These are phyloP conservation scores for Blastobotrys indianensis DNA, from an alignment of 1,139 yeast species.

Conservation along the genomic window DNA sequence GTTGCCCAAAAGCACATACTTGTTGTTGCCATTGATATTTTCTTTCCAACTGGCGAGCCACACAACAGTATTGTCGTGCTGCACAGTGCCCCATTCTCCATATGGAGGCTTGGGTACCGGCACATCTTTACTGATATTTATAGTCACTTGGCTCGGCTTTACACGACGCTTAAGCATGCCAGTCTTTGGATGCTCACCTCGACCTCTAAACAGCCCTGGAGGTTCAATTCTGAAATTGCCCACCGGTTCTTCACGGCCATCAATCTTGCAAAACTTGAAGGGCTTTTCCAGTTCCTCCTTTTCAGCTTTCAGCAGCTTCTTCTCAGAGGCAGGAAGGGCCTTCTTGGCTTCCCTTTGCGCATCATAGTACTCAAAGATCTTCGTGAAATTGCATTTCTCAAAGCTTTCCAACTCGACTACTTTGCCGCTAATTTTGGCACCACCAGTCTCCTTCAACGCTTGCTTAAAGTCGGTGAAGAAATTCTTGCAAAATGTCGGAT, in stretches of 20 bases:
- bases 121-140: conserved; percentile 71
- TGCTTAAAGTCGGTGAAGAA: conserved; percentile 72
- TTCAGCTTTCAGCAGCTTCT: conserved; percentile 64
- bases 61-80: conserved; percentile 83
- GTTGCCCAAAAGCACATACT: conserved; percentile 88
- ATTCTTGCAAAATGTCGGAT: conserved; percentile 79
- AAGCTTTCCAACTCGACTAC: conserved; percentile 52
- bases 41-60: conserved; percentile 99
- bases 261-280: conserved; percentile 69
- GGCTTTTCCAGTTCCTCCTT: conserved; percentile 75
- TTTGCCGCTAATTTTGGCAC: conserved; percentile 39
- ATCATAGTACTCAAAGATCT: conserved; percentile 71
- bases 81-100: conserved; percentile 85
- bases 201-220: conserved; percentile 91
- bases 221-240: conserved; percentile 95
- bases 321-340: conserved; percentile 59
- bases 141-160: conserved; percentile 78
- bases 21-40: conserved; percentile 74
- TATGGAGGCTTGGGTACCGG: conserved; percentile 75
- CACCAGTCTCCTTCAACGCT: conserved; percentile 66
- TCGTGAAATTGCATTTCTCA: conserved; percentile 67
- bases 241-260: conserved; percentile 86
- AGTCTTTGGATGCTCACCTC: conserved; percentile 96
- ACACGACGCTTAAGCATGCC: conserved; percentile 73
- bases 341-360: conserved; percentile 67